Evolutionary conservation across 768 basidiomycete genomes (phyloP).

Genomic region (Lactarius akahatsu): DNA sequence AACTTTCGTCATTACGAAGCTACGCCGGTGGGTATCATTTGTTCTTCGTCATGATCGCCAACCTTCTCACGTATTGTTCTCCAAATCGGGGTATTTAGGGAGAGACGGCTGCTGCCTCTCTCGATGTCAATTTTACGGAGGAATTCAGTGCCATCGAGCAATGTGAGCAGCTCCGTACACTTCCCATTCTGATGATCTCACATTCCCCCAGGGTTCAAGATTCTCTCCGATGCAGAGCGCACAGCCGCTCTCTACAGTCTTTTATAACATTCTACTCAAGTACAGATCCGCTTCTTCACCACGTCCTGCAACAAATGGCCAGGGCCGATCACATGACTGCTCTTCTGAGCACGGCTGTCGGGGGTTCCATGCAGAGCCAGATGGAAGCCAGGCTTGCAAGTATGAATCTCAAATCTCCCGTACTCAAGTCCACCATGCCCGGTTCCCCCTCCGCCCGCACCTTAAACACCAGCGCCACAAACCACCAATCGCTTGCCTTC

Average conservation of each 20-base stretch:
- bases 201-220: conserved; percentile 72
- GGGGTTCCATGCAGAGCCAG: conserved; percentile 93
- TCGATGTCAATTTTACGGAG: conserved; percentile 99
- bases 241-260: conserved; percentile 99
- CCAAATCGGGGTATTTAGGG: conserved; percentile 46
- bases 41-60: too few species aligned
- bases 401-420: conserved; percentile 85
- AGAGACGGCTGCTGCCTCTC: conserved; percentile 98
- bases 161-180: conserved; percentile 52
- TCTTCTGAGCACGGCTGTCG: conserved; percentile 88
- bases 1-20: conserved; percentile 96
- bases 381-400: conserved; percentile 94
- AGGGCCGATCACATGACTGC: conserved; percentile 97
- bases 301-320: conserved; percentile 98
- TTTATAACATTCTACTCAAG: conserved; percentile 97
- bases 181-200: not conserved
- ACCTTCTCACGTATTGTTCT: not conserved
- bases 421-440: conserved; percentile 72
- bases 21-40: conserved; percentile 57
- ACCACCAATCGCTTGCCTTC: conserved; percentile 73
- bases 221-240: conserved; percentile 98
- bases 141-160: conserved; percentile 99
- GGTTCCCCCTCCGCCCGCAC: conserved; percentile 77
- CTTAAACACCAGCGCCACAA: conserved; percentile 47
- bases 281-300: conserved; percentile 99